phyloP scores from a whole-genome alignment of 2,329 filamentous ascomycete genomes.

The Byssoonygena ceratinophila region DNA sequence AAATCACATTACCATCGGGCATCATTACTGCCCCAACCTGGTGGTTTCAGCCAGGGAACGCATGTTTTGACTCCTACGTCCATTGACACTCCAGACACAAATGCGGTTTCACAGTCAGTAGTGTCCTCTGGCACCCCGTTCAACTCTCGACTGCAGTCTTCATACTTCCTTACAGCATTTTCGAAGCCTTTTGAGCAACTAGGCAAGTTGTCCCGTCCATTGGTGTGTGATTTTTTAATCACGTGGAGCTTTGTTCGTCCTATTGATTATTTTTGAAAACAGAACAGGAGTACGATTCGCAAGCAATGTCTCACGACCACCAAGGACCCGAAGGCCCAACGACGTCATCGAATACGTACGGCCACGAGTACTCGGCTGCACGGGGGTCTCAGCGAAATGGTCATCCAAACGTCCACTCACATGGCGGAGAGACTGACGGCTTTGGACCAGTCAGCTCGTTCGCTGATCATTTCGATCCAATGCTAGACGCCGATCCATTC shows the following conservation, averaged over 20 bases:
- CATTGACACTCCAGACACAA: constrained; percentile 28
- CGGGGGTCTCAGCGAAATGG: not conserved
- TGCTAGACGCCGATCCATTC: constrained; percentile 86
- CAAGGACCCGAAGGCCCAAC: not conserved
- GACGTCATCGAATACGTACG: not conserved
- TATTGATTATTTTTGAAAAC: constrained; percentile 41
- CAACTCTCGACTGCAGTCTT: constrained; percentile 32
- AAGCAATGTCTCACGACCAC: constrained; percentile 51
- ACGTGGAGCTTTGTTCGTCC: constrained; percentile 53
- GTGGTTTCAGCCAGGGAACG: constrained; percentile 1
- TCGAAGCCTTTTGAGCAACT: constrained; percentile 92
- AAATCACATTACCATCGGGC: constrained; percentile 7
- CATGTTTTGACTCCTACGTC: constrained; percentile 28
- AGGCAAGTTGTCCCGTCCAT: constrained; percentile 56
- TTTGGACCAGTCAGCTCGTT: constrained; percentile 43
- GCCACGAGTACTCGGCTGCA: not conserved
- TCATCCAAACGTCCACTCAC: not conserved
- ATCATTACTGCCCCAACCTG: not conserved
- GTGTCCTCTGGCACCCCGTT: not conserved
- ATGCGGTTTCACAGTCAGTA: not conserved
- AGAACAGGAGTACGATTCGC: constrained; percentile 97
- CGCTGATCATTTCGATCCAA: constrained; percentile 68
- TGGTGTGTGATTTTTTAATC: not conserved
- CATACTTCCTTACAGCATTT: constrained; percentile 76
- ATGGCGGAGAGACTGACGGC: constrained; percentile 27